phyloP scores from a whole-genome alignment of 768 basidiomycete genomes.

The Phlegmacium glaucopus region DNA sequence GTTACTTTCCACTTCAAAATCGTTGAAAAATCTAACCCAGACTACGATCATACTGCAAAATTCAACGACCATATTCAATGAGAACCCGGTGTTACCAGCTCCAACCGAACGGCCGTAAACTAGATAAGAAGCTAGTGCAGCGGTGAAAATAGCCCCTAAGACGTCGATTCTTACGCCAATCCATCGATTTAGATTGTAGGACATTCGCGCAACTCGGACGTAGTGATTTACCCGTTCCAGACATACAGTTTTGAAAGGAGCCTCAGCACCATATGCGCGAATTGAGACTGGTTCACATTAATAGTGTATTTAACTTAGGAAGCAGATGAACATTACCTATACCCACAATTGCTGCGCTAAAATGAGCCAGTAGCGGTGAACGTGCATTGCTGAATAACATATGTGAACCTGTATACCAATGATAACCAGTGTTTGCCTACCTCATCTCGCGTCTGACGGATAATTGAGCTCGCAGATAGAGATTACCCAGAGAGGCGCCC shows the following conservation, averaged over 20 bases:
- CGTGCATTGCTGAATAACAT: too few species aligned
- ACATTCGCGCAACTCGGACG: conserved; percentile 38
- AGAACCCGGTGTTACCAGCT: too few species aligned
- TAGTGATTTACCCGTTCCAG: conserved; percentile 51
- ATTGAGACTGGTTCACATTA: conserved; percentile 43
- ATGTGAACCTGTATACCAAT: too few species aligned
- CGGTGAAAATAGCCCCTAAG: too few species aligned
- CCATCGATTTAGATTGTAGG: too few species aligned
- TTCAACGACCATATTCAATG: too few species aligned
- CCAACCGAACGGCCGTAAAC: too few species aligned
- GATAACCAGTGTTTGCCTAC: too few species aligned
- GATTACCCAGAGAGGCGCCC: conserved; percentile 38
- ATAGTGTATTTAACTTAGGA: neutral
- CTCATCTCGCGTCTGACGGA: conserved; percentile 42
- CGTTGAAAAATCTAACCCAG: conserved; percentile 40
- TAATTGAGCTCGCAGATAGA: conserved; percentile 41
- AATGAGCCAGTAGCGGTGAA: too few species aligned
- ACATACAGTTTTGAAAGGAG: conserved; percentile 40
- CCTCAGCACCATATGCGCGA: conserved; percentile 61
- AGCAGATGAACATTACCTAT: conserved; percentile 27
- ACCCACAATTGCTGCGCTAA: too few species aligned
- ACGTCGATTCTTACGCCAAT: too few species aligned
- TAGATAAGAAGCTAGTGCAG: too few species aligned
- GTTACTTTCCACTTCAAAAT: conserved; percentile 39
- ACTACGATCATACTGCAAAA: conserved; percentile 56